A percentile compares a stretch with the other conserved stretches of the same genome.
Conservation (phyloP, 106 monocot genomes). For the Amphibolis antarctica region DNA sequence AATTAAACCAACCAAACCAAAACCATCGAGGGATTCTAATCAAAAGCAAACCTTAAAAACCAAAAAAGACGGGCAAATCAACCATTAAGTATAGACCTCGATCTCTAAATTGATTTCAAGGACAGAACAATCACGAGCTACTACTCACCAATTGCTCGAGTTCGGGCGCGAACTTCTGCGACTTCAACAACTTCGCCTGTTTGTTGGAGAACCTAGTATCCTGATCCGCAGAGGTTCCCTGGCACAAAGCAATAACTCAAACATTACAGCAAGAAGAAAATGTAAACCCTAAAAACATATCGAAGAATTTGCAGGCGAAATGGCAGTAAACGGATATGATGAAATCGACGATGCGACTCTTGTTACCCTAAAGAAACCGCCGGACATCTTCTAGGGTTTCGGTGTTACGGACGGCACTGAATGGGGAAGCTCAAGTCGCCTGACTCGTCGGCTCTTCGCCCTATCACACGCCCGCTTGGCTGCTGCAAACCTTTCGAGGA, state of each 20-base stretch:
- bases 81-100: too few species aligned
- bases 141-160: conserved; percentile 62
- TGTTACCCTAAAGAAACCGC: conserved; percentile 88
- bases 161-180: conserved; percentile 82
- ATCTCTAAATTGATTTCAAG: too few species aligned
- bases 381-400: conserved; percentile 67
- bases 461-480: too few species aligned
- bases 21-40: neutral
- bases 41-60: neutral
- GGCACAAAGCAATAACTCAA: neutral
- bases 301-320: neutral
- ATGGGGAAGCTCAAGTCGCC: too few species aligned
- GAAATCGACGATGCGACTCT: neutral
- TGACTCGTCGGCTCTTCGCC: too few species aligned
- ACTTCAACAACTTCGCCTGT: conserved; percentile 95
- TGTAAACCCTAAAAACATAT: conserved; percentile 5
- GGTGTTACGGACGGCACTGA: neutral
- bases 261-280: neutral
- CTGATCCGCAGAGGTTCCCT: conserved; percentile 98
- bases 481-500: too few species aligned
- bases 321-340: neutral
- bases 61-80: neutral
- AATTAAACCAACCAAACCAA: neutral
- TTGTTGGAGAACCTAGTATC: conserved; percentile 99
- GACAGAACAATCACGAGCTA: neutral